A percentile compares a stretch with the other conserved stretches of the same genome.
These are phyloP conservation scores for Avicennia marina DNA, from an alignment of 257 asterid species.

Conservation along the genomic window DNA sequence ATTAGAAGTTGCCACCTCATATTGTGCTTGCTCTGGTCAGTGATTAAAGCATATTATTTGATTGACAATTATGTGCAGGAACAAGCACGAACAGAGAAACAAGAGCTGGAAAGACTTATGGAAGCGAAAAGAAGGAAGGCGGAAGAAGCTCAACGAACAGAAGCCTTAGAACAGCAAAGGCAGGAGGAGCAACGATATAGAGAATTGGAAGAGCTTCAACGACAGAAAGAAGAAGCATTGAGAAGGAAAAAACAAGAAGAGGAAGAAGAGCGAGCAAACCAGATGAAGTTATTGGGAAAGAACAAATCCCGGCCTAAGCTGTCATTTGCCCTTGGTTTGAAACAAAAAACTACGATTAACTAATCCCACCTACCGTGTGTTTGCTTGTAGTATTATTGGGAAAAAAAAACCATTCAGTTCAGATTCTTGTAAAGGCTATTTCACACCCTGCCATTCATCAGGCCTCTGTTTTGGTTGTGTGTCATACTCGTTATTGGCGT, in stretches of 20 bases:
- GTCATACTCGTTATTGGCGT: too few relatives aligned
- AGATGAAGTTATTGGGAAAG: constrained; percentile 86
- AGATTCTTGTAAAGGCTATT: too few relatives aligned
- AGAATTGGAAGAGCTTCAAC: constrained; percentile 85
- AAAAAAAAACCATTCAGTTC: too few relatives aligned
- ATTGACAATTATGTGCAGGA: constrained; percentile 40
- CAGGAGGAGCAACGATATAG: constrained; percentile 78
- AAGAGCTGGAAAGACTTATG: constrained; percentile 71
- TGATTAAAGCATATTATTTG: neutral
- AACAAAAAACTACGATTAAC: constrained; percentile 30
- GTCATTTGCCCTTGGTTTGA: constrained; percentile 74
- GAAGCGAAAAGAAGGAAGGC: constrained; percentile 73
- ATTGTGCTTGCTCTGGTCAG: too few relatives aligned
- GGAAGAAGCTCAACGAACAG: constrained; percentile 88
- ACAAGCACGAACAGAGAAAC: constrained; percentile 65
- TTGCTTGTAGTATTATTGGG: too few relatives aligned
- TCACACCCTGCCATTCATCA: too few relatives aligned
- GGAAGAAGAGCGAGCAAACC: constrained; percentile 93
- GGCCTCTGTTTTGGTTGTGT: too few relatives aligned
- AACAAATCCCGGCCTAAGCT: constrained; percentile 90
- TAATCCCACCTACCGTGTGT: too few relatives aligned
- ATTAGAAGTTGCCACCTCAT: too few relatives aligned
- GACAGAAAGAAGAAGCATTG: constrained; percentile 87
- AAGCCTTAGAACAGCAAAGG: constrained; percentile 70
- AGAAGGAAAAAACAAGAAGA: constrained; percentile 75